Base-by-base conservation (phyloP, 2,329 filamentous ascomycete species). In the Rasamsonia emersonii region DNA sequence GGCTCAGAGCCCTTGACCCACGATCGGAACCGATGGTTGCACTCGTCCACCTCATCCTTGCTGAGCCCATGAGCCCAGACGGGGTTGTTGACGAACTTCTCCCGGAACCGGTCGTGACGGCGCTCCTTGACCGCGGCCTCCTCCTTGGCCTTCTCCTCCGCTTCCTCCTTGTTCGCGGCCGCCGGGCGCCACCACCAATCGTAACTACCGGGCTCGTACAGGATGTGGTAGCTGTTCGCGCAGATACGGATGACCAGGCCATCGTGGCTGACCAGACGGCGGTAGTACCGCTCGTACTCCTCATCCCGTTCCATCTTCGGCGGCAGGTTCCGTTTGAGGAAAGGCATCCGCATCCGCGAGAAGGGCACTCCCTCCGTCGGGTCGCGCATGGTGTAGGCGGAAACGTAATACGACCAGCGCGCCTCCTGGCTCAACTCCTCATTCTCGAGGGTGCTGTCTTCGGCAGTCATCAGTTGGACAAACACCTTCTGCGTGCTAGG, bases 351-450 rank as follows among this genome's bases (percentile, higher is more conserved):
- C 48, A 86, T 69, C 28, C 73, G 74, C 4, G 71, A 70, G 30
- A 78, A 68, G 5, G 71, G 65, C 3, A 91, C 71, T 9, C 83
- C 83, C 58, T 91, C 84, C 0, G 91, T 98, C 2, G 85, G 83
- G 50, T 94, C 86, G 15, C 88, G 74, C 41, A 86, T 84, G 44
- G 86, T 83, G 58, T 83, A 96, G 0, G 88, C 86, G 11, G 89
- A 88, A 36, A 94, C 85, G 55, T 98, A 98, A 63, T 93, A 93
- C 47, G 89, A 84, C 91, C 91, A 98, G 23, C 77, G 66, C 40
- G 71, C 70, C 42, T 77, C 70, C 3, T 66, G 60, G 32, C 67
- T 71, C 15, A 77, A 72, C 40, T 86, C 79, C 35, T 80, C 79
- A 30, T 79, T 75, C 51, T 91, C 82, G 67, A 94, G 69, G 0